Base-by-base conservation (phyloP, 352 stramenopile genomes). In the Globisporangium spinosum region DNA sequence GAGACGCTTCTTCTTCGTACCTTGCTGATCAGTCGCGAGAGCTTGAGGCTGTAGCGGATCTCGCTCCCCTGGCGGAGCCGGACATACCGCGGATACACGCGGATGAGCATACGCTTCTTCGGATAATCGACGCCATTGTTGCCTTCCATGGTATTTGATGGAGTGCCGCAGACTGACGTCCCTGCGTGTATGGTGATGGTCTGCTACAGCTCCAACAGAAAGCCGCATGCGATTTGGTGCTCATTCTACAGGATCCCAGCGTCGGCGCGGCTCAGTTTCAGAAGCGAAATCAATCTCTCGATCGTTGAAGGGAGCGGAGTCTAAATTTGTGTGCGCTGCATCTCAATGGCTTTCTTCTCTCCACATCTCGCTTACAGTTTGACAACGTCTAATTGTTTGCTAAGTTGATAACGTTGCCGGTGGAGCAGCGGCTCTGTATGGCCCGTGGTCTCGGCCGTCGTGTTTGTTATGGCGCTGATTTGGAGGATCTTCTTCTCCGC, bases 31-130 rank as follows among this genome's bases (percentile, higher is more conserved):
- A 79, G 74, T 9, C 80, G 73, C 13, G 62, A 67, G 20, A 91
- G 68, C 54, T 88, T 88, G 47, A 93, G 59, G 34, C 75, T 73
- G 64, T 90, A 91, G 25, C 75, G 76, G 62, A 88, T 89, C 54
- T 89, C 80, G 23, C 80, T 84, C 8, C 82, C 82, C 45, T 89
- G 83, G 0, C 81, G 81, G 27, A 93, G 68, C 13, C 81, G 85
- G 9, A 89, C 72, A 67, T 87, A 89, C 23, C 83, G 78, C 3
- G 80, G 79, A 23, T 76, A 78, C n/a, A 90, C 77, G 13, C 76
- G 77, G 7, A 89, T 71, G 53, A 88, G 73, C 64, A 83, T 70
- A 20, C 73, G 68, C 61, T 79, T 83, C 57, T 73, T 81, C 17
- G 64, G 54, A 32, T 40, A 32, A 58, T 77, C 71, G 22, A 70